Percentiles rank a stretch among this genome's conserved stretches.
Evolutionary conservation across 2,329 filamentous ascomycete species (phyloP).

Genomic region (Ascocoryne sarcoides): DNA sequence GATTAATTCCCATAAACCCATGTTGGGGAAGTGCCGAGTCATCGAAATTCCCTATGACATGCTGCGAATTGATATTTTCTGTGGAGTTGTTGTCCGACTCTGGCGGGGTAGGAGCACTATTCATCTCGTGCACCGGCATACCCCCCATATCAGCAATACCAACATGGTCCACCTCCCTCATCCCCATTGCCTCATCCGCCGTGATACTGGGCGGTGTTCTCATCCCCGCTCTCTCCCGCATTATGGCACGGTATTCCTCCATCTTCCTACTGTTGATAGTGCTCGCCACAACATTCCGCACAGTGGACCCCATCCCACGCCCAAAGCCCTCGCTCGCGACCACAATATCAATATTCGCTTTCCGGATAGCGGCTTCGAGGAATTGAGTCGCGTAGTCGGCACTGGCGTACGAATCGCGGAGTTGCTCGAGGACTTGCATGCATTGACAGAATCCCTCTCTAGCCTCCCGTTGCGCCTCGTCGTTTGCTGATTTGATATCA

Average conservation of each 20-base stretch:
- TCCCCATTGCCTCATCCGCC: background rate
- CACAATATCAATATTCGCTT: slow-evolving; percentile 56
- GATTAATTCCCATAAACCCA: too few relatives aligned
- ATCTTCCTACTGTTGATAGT: background rate
- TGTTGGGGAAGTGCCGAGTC: background rate
- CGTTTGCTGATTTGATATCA: slow-evolving; percentile 78
- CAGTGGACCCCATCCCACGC: background rate
- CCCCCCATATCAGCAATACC: too few relatives aligned
- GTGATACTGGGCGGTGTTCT: background rate
- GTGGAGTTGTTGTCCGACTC: background rate
- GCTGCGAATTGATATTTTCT: background rate
- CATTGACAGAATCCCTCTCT: slow-evolving; percentile 80
- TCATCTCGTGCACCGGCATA: slow-evolving; percentile 6
- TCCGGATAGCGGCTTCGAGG: slow-evolving; percentile 82
- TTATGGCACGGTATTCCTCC: too few relatives aligned
- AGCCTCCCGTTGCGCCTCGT: slow-evolving; percentile 61
- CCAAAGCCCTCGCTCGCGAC: background rate
- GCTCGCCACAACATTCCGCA: background rate
- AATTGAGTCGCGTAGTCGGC: slow-evolving; percentile 96
- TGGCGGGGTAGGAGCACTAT: background rate
- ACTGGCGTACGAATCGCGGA: slow-evolving; percentile 83
- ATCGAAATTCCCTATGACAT: too few relatives aligned
- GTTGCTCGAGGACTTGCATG: slow-evolving; percentile 81
- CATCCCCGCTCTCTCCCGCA: too few relatives aligned
- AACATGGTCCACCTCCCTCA: background rate